Base-by-base conservation (phyloP, 768 basidiomycete genomes). In the Tubosaeta brunneosetosa region DNA sequence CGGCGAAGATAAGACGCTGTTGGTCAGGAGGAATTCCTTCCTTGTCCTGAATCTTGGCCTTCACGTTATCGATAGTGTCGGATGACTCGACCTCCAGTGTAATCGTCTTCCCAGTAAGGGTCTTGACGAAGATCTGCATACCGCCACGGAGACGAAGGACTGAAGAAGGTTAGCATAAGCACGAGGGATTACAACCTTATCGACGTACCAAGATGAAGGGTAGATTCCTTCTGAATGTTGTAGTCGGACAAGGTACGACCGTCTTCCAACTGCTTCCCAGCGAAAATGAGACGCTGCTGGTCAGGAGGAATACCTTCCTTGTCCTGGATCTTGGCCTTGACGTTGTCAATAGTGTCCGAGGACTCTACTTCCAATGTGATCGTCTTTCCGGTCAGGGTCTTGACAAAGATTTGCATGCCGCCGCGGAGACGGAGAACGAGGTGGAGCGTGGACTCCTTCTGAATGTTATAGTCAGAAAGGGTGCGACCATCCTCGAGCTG, bases 401-500 rank as follows among this genome's bases (percentile, higher is more conserved):
- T 87, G 17, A 88, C 86, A 56, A 89, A 88, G 49, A 88, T 88
- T 55, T 88, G 86, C 86, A 88, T 88, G 42, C 91, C 91, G 55
- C 91, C 92, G 63, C 91, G 87, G n/a, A 95, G 83, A 70, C 92
- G 88, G 29, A 94, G 82, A 25, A 94, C 91, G 0, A 62, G 81
- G 63, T 94, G 93, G 49, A 95, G 86, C 36, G 92, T 94, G 0
- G 86, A 90, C 74, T 95, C 92, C 76, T 94, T 94, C 81, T 95
- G 93, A 61, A 95, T 94, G 68, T 93, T 91, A 68, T 92, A 91
- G 60, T 90, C 89, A 8, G 87, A 88, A 1, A 92, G 77, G 4
- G 89, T 95, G 45, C 93, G 85, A 4, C 94, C 94, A 64, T 97
- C 94, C 69, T 95, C 93, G 26, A 97, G 82, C 69, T 94, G 93